Percentiles rank a stretch among this genome's conserved stretches.
Evolutionary conservation across 805 yeast species (phyloP).

Genomic region (Candida tallmaniae): DNA sequence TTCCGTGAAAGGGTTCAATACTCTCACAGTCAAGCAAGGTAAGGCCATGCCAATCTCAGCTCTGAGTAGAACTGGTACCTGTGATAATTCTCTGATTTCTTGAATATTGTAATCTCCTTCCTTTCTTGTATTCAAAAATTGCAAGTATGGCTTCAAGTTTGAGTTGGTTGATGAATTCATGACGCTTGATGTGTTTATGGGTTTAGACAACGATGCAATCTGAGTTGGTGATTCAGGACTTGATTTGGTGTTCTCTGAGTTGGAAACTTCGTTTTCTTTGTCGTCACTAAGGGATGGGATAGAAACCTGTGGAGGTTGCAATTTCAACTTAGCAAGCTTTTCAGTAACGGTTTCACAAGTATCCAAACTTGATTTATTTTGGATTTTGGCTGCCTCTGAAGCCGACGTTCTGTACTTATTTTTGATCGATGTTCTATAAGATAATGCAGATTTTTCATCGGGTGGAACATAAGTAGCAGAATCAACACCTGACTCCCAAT

Average conservation of each 20-base stretch:
- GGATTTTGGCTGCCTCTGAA: constrained; percentile 63
- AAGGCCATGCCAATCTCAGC: constrained; percentile 94
- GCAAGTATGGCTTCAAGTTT: constrained; percentile 53
- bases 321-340: constrained; percentile 47
- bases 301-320: constrained; percentile 43
- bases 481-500: constrained; percentile 91
- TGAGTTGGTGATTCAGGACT: constrained; percentile 24
- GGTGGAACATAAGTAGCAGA: constrained; percentile 87
- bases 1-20: constrained; percentile 73
- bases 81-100: constrained; percentile 71
- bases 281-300: constrained; percentile 14
- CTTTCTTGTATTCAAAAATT: constrained; percentile 50
- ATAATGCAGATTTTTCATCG: constrained; percentile 77
- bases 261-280: neutral
- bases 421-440: constrained; percentile 73
- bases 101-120: constrained; percentile 67
- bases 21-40: constrained; percentile 90
- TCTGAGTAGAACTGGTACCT: constrained; percentile 79
- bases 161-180: constrained; percentile 14
- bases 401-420: constrained; percentile 73
- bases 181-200: constrained; percentile 14
- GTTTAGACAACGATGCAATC: constrained; percentile 16
- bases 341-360: constrained; percentile 40
- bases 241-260: constrained; percentile 14
- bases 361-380: constrained; percentile 33